Evolutionary conservation across 1,284 basidiomycete species (phyloP), one percentile per base, ranked within the genome.

Genomic region (Irpex sp.): DNA sequence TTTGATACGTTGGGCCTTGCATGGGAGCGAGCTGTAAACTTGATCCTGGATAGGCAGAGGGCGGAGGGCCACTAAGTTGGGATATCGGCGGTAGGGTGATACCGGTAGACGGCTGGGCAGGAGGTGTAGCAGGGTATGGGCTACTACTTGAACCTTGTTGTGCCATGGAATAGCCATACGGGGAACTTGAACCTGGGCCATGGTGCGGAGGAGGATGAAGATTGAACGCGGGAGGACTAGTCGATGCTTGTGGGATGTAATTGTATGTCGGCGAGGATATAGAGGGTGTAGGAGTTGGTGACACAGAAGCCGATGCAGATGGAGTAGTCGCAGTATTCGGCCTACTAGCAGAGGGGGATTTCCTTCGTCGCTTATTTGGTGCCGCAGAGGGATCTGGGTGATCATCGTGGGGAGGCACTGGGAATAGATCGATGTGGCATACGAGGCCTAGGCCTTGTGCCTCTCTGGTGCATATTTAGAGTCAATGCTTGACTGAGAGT

Each of bases 401-500:
- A 31, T 64, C 61, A 57, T 70, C 69, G 37, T 70, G 57, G 3
- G 70, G 70, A 26, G 79, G 78, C 5, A 85, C 80, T 2, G 83
- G 82, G 66, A 86, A 88, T 21, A 89, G 77, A 73, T 89, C 87
- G 51, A 86, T 84, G 4, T 84, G 85, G 70, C 87, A 88, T 3
- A 89, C 72, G n/a, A 88, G 76, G 9, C 85, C 85, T 36, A 84
- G 77, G 4, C 75, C 76, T 60, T 79, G 76, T 55, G 82, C 69
- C 40, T 81, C 79, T 38, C 83, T 85, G 64, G 5, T 57, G 49
- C 52, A 68, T 36, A 64, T 38, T 47, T 55, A 52, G 34, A 17
- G 49, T 55, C 49, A 57, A 58, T 21, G 65, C 57, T 44, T 6
- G 38, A 40, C 5, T 31, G 58, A 48, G 31, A 17, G 31, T 57